These are phyloP conservation scores for Apiospora arundinis DNA, from an alignment of 2,329 filamentous ascomycete genomes.

Conservation along the genomic window DNA sequence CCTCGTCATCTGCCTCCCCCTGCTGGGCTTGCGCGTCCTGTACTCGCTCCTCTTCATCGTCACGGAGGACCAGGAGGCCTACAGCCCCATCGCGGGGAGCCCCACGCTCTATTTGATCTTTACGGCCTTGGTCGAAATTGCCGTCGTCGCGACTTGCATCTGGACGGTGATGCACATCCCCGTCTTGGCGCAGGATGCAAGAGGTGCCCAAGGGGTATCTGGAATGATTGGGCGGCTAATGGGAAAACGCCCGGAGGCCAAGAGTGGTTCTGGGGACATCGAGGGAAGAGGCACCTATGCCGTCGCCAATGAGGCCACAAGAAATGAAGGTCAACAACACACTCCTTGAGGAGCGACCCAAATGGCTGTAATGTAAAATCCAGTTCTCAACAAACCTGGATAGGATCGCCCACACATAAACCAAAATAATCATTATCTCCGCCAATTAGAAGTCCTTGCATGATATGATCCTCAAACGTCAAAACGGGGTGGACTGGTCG, in stretches of 20 bases:
- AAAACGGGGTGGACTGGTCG: no score
- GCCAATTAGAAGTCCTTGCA: background rate
- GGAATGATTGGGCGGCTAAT: background rate
- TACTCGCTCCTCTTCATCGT: constrained; percentile 4
- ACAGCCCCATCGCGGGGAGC: background rate
- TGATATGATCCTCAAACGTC: no score
- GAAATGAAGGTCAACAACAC: background rate
- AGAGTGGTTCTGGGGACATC: background rate
- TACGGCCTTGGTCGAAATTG: constrained; percentile 24
- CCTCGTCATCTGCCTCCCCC: background rate
- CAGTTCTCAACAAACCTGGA: no score
- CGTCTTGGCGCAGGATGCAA: background rate
- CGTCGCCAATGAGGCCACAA: background rate
- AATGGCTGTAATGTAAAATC: background rate
- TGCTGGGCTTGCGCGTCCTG: constrained; percentile 11
- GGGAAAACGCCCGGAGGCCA: background rate
- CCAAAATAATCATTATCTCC: no score
- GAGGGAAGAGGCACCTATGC: background rate
- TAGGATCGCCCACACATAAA: no score
- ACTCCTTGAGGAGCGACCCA: no score
- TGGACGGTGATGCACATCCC: constrained; percentile 12
- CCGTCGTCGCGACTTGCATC: constrained; percentile 27
- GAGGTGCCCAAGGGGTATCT: background rate
- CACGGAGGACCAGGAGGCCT: background rate
- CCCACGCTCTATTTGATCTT: constrained; percentile 13